Conservation (phyloP, 768 basidiomycete genomes). For the Daedaleopsis sinensis region DNA sequence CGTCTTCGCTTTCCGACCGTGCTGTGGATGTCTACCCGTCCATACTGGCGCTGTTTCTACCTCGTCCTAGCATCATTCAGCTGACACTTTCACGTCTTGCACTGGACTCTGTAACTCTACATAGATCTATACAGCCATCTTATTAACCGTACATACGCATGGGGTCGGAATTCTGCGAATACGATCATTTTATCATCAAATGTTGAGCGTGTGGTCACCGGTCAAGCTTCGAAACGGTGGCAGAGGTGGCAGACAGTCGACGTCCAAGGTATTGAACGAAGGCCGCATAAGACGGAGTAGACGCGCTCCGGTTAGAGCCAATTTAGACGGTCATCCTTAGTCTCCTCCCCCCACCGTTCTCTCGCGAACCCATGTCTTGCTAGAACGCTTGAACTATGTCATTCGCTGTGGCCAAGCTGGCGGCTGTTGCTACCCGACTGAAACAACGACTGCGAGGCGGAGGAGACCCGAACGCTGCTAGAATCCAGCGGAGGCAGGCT, state of each 20-base stretch:
- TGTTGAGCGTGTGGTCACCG: too few species aligned
- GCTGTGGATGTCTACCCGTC: slow-evolving; percentile 4
- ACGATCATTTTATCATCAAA: too few species aligned
- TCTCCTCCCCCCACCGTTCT: background rate
- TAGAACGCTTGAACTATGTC: background rate
- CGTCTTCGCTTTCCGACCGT: slow-evolving; percentile 16
- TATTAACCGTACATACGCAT: slow-evolving; percentile 7
- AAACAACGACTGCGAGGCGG: slow-evolving; percentile 3
- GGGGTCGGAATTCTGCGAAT: background rate
- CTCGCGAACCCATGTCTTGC: background rate
- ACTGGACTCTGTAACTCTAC: slow-evolving; percentile 21
- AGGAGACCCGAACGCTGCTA: slow-evolving; percentile 33
- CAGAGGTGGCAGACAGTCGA: too few species aligned
- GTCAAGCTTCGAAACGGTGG: too few species aligned
- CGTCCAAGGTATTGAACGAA: too few species aligned
- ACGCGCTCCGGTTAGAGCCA: too few species aligned
- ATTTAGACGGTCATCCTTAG: background rate
- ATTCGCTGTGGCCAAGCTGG: background rate
- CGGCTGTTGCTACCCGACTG: background rate
- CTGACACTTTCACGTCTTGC: slow-evolving; percentile 14
- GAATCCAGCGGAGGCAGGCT: slow-evolving; percentile 50
- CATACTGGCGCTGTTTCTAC: too few species aligned
- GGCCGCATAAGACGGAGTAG: too few species aligned
- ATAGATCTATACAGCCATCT: slow-evolving; percentile 23
- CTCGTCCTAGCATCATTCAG: slow-evolving; percentile 20